Evolutionary conservation across 176 grass and related monocot species (phyloP), one percentile per base, ranked within the genome.

Genomic region (Luzula sylvatica): DNA sequence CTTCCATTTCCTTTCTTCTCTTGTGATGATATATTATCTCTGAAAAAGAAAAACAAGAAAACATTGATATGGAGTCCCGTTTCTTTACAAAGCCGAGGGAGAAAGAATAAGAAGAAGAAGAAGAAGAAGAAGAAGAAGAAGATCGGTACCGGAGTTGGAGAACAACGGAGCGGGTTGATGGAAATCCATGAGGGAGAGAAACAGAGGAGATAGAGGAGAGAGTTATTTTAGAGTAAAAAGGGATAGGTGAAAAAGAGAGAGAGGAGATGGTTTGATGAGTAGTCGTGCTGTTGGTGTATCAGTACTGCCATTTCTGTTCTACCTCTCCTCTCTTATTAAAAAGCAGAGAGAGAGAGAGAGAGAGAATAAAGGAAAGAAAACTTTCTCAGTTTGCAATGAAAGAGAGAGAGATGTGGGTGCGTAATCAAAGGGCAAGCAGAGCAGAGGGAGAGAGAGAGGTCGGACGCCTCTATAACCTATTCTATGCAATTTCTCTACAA

Each of bases 11-110:
- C 60, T 64, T 64, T 27, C 60, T 64, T 49, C 43, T 48, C 12
- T 47, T 64, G 23, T 64, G 44, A 64, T 50, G 60, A 12, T 64
- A 23, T 64, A 50, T 20, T n/a, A 49, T 64, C 44, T 64, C 60
- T 64, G 24, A 8, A 8, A 14, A 45, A n/a, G n/a, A n/a, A n/a
- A n/a, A n/a, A n/a, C n/a, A n/a, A n/a, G n/a, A n/a, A n/a, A n/a
- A n/a, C n/a, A n/a, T n/a, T n/a, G n/a, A n/a, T n/a, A n/a, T n/a
- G n/a, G n/a, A n/a, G n/a, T n/a, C n/a, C n/a, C n/a, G n/a, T n/a
- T n/a, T n/a, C n/a, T n/a, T n/a, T n/a, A n/a, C n/a, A n/a, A n/a
- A n/a, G n/a, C n/a, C n/a, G n/a, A n/a, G n/a, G n/a, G n/a, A n/a
- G n/a, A n/a, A n/a, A n/a, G n/a, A n/a, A n/a, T n/a, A 42, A 26